Evolutionary conservation across 2,329 filamentous ascomycete genomes (phyloP).

Genomic region (Penicillium aurantiogriseum): DNA sequence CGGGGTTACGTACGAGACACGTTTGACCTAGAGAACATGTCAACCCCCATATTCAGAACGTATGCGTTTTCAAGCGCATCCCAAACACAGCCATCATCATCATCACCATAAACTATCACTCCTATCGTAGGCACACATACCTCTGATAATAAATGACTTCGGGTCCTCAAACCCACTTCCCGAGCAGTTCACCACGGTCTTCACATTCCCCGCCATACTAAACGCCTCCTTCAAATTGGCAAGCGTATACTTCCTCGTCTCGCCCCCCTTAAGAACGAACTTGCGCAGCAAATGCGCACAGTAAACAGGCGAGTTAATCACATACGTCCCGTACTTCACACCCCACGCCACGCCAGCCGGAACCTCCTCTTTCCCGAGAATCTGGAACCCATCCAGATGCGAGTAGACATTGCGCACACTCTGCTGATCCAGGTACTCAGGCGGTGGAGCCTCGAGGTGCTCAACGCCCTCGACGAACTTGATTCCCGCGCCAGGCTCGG

Average conservation of each 20-base stretch:
- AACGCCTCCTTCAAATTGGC: constrained; percentile 40
- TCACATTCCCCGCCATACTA: constrained; percentile 32
- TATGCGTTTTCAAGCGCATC: neutral
- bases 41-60: neutral
- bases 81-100: neutral
- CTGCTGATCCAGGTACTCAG: constrained; percentile 34
- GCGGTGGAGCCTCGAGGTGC: constrained; percentile 41
- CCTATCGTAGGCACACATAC: constrained; percentile 20
- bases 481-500: constrained; percentile 40
- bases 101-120: neutral
- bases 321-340: constrained; percentile 42
- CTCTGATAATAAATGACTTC: constrained; percentile 45
- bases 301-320: constrained; percentile 47
- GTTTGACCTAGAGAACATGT: constrained; percentile 41
- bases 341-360: constrained; percentile 42
- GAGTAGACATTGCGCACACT: constrained; percentile 32
- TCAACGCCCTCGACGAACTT: constrained; percentile 42
- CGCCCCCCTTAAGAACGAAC: constrained; percentile 42
- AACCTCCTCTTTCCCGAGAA: constrained; percentile 29
- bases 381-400: constrained; percentile 37
- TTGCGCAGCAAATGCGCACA: constrained; percentile 41
- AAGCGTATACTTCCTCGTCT: constrained; percentile 29
- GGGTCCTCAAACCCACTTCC: constrained; percentile 46
- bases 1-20: constrained; percentile 48
- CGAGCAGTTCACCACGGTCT: constrained; percentile 47